Evolutionary conservation across 2,329 filamentous ascomycete species (phyloP), one percentile per base, ranked within the genome.

Genomic region (Metarhizium guizhouense): DNA sequence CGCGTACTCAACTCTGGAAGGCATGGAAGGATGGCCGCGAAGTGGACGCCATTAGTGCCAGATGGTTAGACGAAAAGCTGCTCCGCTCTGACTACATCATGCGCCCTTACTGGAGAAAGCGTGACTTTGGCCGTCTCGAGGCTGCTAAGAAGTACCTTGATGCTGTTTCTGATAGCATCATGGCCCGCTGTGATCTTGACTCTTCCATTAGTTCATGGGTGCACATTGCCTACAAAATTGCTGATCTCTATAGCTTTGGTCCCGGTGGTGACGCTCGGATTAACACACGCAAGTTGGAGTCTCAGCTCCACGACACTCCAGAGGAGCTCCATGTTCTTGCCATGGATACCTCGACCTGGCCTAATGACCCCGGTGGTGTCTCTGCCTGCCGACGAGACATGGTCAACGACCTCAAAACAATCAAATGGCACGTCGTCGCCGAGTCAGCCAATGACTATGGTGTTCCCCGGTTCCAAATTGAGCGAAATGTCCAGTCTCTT

Each of bases 401-500:
- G 47, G 47, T 49, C 47, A 49, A 49, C 25, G 47, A 49, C 20
- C 47, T 49, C 13, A 34, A 49, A n/a, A 49, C 47, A 34, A 49
- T 49, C 20, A 49, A 32, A 20, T 49, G 47, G 47, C 47, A 49
- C 25, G 47, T 49, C 47, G 25, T 49, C 30, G 47, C 47, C 16
- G 47, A 49, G 47, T 49, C 47, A 7, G 47, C 47, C 20, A 49
- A 49, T 49, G 47, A 49, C 14, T 49, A 49, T 20, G 47, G 47
- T 16, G 47, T 49, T 49, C 47, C 47, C 11, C 47, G 47, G 47
- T 49, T 49, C 47, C 47, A 49, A 49, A 49, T 49, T 49, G 47
- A 49, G 16, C 47, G 47, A 8, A 49, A 49, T 20, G 47, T 49
- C 47, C 47, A 49, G 47, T 49, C 47, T 32, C 47, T 49, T 6